Percentiles rank a stretch among this genome's conserved stretches.
phyloP scores from a whole-genome alignment of 495 filamentous ascomycete genomes.

The Penicillium steckii region DNA sequence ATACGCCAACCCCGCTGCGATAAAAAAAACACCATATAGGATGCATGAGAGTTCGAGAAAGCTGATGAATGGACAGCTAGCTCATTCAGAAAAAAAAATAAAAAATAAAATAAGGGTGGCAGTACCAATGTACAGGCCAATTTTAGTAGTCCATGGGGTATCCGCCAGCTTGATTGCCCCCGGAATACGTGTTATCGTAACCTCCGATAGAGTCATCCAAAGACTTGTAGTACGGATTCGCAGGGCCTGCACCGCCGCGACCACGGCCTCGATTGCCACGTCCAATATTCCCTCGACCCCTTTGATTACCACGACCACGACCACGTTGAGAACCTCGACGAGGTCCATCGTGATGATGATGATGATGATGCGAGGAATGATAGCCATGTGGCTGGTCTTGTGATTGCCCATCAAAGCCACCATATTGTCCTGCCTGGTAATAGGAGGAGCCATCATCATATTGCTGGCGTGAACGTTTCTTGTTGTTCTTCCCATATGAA shows the following conservation, averaged over 20 bases:
- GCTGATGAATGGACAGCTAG: too few relatives aligned
- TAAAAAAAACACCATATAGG: too few relatives aligned
- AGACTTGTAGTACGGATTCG: constrained; percentile 35
- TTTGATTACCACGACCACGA: constrained; percentile 45
- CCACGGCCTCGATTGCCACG: constrained; percentile 43
- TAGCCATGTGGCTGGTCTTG: constrained; percentile 23
- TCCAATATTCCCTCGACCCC: constrained; percentile 40
- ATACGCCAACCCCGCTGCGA: too few relatives aligned
- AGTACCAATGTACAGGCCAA: too few relatives aligned
- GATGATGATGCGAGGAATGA: constrained; percentile 18
- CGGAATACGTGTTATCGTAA: constrained; percentile 35
- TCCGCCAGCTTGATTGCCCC: constrained; percentile 21
- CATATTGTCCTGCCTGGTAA: constrained; percentile 12
- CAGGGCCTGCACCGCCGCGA: constrained; percentile 36
- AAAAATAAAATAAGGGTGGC: too few relatives aligned
- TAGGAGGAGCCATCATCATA: constrained; percentile 33
- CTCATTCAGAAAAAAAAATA: too few relatives aligned
- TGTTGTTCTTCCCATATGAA: constrained; percentile 42
- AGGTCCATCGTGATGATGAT: constrained; percentile 30
- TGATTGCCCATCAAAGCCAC: constrained; percentile 15
- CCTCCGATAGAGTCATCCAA: constrained; percentile 36
- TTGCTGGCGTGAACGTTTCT: constrained; percentile 36
- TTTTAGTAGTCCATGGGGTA: constrained; percentile 45
- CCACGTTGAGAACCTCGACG: constrained; percentile 47
- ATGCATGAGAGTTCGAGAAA: too few relatives aligned